Conservation (phyloP, 2,329 filamentous ascomycete species). For the Talaromyces funiculosus region DNA sequence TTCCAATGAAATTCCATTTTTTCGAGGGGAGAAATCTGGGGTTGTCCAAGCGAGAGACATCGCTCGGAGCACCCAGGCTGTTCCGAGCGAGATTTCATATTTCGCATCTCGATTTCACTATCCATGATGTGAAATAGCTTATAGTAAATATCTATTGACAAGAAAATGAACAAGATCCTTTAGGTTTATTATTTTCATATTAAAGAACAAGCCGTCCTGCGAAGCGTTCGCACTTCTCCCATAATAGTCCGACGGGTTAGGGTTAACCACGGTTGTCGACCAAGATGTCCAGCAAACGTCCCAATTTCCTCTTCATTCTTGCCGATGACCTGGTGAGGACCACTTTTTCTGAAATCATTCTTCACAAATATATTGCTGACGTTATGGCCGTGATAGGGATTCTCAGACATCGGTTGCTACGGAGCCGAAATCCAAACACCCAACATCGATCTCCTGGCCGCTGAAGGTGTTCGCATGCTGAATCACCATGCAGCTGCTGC, state of each 20-base stretch:
- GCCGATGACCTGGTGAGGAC: conserved; percentile 1
- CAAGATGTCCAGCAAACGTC: background rate
- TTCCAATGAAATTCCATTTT: too few relatives aligned
- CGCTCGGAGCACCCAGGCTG: too few relatives aligned
- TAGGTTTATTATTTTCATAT: background rate
- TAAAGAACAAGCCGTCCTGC: background rate
- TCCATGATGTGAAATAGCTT: background rate
- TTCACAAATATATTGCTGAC: background rate
- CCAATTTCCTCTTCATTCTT: conserved; percentile 1
- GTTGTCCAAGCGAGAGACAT: too few relatives aligned
- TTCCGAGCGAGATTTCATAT: background rate
- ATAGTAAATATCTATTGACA: background rate
- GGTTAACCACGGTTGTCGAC: background rate
- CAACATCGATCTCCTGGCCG: background rate
- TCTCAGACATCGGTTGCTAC: conserved; percentile 2
- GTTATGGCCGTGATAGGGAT: background rate
- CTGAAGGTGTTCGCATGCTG: conserved; percentile 16
- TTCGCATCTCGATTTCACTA: background rate
- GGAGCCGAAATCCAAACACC: conserved; percentile 1
- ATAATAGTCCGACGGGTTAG: background rate
- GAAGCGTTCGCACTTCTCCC: background rate
- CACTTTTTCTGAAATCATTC: background rate
- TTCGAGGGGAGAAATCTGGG: too few relatives aligned
- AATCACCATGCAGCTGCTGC: conserved; percentile 25
- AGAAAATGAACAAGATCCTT: background rate